Conservation (phyloP, 495 filamentous ascomycete species). For the Trichoderma reesei region DNA sequence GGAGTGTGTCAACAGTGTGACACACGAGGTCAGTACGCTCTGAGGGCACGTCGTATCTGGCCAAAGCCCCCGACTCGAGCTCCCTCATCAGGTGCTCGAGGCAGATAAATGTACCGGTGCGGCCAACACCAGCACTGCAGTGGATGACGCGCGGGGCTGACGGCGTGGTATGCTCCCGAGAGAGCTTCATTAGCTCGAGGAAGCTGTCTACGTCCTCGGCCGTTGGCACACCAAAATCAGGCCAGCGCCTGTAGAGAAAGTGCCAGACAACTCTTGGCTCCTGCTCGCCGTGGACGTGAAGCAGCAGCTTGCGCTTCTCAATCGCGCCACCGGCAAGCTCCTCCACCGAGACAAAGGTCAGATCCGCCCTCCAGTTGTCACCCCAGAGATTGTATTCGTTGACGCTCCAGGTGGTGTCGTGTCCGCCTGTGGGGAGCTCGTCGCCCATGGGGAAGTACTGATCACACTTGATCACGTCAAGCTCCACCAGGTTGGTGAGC, state of each 20-base stretch:
- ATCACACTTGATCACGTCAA: conserved; percentile 76
- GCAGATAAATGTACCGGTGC: conserved; percentile 90
- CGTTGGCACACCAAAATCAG: conserved; percentile 83
- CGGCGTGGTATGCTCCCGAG: conserved; percentile 56
- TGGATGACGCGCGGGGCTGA: conserved; percentile 72
- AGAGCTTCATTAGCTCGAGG: conserved; percentile 66
- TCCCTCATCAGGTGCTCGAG: conserved; percentile 82
- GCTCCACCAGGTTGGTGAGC: conserved; percentile 85
- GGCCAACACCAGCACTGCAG: conserved; percentile 88
- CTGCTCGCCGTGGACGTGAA: conserved; percentile 39
- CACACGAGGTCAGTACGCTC: conserved; percentile 40
- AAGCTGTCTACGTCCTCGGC: conserved; percentile 69
- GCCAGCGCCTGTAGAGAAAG: conserved; percentile 86
- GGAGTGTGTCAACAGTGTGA: conserved; percentile 67
- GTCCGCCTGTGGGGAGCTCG: conserved; percentile 45
- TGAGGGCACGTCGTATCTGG: conserved; percentile 25
- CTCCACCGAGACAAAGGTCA: conserved; percentile 41
- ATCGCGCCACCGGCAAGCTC: conserved; percentile 40
- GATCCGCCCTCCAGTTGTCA: conserved; percentile 48
- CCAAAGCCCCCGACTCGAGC: conserved; percentile 63
- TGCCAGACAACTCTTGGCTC: conserved; percentile 72
- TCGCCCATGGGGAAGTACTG: conserved; percentile 71
- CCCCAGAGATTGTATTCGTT: conserved; percentile 53
- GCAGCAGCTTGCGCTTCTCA: conserved; percentile 42
- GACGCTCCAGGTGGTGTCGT: conserved; percentile 43